Percentiles rank a stretch among this genome's conserved stretches.
Evolutionary conservation across 352 stramenopile genomes (phyloP).

Genomic region (Globisporangium paddicum): DNA sequence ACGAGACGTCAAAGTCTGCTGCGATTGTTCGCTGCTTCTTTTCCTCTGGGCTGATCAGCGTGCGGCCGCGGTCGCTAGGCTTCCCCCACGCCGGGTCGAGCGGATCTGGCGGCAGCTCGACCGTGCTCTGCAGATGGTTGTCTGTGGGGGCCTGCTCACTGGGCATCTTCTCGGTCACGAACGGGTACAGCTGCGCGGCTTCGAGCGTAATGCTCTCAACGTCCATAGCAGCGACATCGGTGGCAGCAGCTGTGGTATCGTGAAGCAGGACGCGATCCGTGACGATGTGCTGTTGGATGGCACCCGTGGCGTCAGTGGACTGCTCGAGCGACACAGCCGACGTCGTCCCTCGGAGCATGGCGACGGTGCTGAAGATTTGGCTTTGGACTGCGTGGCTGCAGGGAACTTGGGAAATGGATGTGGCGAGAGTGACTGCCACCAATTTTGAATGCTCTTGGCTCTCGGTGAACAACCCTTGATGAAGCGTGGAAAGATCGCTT

Average conservation of each 20-base stretch:
- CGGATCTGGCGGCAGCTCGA: neutral
- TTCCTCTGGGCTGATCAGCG: neutral
- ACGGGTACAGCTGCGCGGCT: neutral
- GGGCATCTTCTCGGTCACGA: neutral
- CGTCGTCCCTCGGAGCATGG: conserved; percentile 1
- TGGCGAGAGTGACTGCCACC: too few species aligned
- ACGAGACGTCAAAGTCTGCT: neutral
- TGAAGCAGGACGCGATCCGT: neutral
- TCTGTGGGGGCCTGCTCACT: neutral
- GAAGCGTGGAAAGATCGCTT: too few species aligned
- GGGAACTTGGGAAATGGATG: too few species aligned
- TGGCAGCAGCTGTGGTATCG: neutral
- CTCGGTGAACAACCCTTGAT: too few species aligned
- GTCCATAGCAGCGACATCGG: neutral
- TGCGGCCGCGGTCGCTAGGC: neutral
- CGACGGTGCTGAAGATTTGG: neutral
- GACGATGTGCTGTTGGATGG: neutral
- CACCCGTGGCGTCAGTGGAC: neutral
- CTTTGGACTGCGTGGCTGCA: too few species aligned
- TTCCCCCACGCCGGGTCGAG: neutral
- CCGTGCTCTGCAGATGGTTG: neutral
- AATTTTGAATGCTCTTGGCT: too few species aligned
- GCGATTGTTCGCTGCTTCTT: neutral
- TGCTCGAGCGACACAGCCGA: conserved; percentile 2
- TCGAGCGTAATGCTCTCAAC: neutral